Percentiles rank a stretch among this genome's conserved stretches.
Evolutionary conservation across 2,329 filamentous ascomycete genomes (phyloP).

Genomic region (Sporothrix pallida): DNA sequence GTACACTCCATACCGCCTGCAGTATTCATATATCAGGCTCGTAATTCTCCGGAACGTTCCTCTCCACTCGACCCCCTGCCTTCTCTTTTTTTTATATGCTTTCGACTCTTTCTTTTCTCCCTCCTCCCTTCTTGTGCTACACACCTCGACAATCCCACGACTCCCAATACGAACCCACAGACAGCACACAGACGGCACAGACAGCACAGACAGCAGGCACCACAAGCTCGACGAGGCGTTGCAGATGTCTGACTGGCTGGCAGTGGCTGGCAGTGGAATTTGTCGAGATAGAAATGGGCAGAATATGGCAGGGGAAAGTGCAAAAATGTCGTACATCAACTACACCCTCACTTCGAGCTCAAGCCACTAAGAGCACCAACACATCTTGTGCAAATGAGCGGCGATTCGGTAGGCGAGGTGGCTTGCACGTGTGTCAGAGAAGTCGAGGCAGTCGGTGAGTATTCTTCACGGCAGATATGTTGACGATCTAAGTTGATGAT

Average conservation of each 20-base stretch:
- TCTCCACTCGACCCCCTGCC: neutral
- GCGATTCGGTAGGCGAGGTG: constrained; percentile 21
- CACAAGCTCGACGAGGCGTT: neutral
- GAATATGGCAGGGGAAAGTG: too few species aligned
- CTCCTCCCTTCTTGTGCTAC: constrained; percentile 4
- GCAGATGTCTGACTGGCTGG: neutral
- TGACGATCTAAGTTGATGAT: too few species aligned
- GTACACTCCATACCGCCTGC: neutral
- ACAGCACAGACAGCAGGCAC: neutral
- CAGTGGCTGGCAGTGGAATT: neutral
- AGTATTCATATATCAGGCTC: constrained; percentile 13
- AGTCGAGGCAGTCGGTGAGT: neutral
- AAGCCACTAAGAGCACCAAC: constrained; percentile 7
- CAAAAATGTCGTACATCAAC: neutral
- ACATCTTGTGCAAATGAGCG: neutral
- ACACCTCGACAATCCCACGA: neutral
- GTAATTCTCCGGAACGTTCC: constrained; percentile 1
- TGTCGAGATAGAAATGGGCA: too few species aligned
- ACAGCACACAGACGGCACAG: constrained; percentile 1
- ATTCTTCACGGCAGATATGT: too few species aligned
- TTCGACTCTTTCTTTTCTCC: neutral
- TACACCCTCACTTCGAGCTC: neutral
- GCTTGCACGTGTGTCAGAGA: neutral
- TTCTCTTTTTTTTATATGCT: neutral
- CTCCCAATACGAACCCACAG: neutral